phyloP scores from a whole-genome alignment of 169 alveolate species.

The Cryptosporidium sp. region DNA sequence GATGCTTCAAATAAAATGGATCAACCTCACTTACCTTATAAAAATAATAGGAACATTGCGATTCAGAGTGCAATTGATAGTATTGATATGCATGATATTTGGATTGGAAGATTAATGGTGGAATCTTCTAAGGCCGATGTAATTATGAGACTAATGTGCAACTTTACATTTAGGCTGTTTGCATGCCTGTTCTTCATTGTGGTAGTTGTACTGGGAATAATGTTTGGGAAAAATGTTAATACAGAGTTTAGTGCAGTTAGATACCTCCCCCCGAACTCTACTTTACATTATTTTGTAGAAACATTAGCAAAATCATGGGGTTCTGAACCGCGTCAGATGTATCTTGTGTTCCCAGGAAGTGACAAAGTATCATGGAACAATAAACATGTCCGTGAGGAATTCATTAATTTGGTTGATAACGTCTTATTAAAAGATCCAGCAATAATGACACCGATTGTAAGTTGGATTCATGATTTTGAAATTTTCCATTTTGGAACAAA shows the following conservation, averaged over 20 bases:
- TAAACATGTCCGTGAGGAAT: conserved; percentile 20
- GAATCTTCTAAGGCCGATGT: conserved; percentile 71
- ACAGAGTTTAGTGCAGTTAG: conserved; percentile 72
- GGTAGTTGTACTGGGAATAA: conserved; percentile 37
- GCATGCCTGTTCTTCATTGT: conserved; percentile 60
- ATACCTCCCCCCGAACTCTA: conserved; percentile 64
- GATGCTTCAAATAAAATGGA: not conserved
- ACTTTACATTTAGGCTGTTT: conserved; percentile 58
- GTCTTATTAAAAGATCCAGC: conserved; percentile 64
- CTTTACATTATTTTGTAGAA: conserved; percentile 60
- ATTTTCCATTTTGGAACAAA: conserved; percentile 28
- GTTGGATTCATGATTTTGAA: conserved; percentile 76
- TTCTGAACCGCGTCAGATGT: conserved; percentile 68
- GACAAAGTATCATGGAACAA: conserved; percentile 46
- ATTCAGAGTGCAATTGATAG: conserved; percentile 30
- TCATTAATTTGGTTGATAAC: conserved; percentile 63
- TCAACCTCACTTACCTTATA: not conserved
- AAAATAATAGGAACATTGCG: not conserved
- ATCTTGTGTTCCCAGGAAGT: conserved; percentile 60
- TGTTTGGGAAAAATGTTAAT: conserved; percentile 33
- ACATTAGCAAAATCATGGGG: conserved; percentile 66
- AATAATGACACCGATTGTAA: conserved; percentile 42
- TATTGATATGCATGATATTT: conserved; percentile 56
- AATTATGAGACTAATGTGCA: conserved; percentile 72
- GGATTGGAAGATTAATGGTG: conserved; percentile 73